Conservation (phyloP, 495 filamentous ascomycete genomes). For the Darksidea phi region DNA sequence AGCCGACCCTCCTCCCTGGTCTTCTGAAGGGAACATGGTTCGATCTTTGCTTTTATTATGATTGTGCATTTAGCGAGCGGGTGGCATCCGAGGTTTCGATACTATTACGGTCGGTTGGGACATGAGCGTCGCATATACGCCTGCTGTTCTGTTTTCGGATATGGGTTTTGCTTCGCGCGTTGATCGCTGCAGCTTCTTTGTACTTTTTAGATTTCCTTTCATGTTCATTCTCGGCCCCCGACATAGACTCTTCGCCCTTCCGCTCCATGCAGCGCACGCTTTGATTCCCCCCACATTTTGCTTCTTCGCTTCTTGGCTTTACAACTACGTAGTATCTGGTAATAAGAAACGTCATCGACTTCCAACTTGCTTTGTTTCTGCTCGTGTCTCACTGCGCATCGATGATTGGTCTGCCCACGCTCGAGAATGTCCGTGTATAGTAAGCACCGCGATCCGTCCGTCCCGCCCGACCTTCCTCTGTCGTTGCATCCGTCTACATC, state of each 20-base stretch:
- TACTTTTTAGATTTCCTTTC: constrained; percentile 13
- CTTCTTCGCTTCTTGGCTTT: too few species aligned
- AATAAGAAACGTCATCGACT: too few species aligned
- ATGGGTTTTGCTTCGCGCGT: constrained; percentile 11
- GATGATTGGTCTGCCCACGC: too few species aligned
- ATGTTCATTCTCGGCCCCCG: background rate
- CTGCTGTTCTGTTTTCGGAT: constrained; percentile 1
- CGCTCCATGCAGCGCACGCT: too few species aligned
- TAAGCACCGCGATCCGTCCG: too few species aligned
- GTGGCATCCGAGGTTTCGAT: background rate
- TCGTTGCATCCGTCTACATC: too few species aligned
- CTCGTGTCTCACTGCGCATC: too few species aligned
- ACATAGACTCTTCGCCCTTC: background rate
- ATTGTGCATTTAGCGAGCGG: constrained; percentile 35
- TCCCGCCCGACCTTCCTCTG: too few species aligned
- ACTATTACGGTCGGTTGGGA: constrained; percentile 5
- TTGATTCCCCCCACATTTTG: too few species aligned
- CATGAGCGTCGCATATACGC: background rate
- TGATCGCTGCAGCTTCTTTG: constrained; percentile 27
- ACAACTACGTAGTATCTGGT: too few species aligned
- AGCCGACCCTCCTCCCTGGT: background rate
- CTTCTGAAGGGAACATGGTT: background rate
- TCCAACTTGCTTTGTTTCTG: too few species aligned
- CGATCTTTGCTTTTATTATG: constrained; percentile 26
- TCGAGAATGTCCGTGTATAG: too few species aligned